These are phyloP conservation scores for Physaria fendleri DNA, from an alignment of 345 rosid genomes.

Conservation along the genomic window DNA sequence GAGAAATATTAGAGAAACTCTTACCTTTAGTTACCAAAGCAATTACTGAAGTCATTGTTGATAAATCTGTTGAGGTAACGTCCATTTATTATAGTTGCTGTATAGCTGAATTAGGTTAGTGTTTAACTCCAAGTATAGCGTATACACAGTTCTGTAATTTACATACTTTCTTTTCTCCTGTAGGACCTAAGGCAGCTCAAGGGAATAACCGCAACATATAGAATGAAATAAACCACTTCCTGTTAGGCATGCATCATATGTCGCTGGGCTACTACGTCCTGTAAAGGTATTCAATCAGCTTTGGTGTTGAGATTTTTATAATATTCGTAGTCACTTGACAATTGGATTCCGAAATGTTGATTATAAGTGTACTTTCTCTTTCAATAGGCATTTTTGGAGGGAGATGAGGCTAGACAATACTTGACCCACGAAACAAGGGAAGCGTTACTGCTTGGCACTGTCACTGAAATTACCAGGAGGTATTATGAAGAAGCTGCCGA, in stretches of 20 bases:
- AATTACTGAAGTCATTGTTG: constrained; percentile 61
- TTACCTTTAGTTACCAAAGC: constrained; percentile 48
- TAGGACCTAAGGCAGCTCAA: constrained; percentile 83
- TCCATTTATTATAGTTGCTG: no score
- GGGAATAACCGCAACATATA: constrained; percentile 85
- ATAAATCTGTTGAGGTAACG: constrained; percentile 86
- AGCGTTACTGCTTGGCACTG: constrained; percentile 18
- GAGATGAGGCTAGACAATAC: constrained; percentile 58
- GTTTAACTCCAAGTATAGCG: not conserved
- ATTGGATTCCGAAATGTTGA: constrained; percentile 10
- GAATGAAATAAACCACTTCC: constrained; percentile 97
- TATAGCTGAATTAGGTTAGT: constrained; percentile 3
- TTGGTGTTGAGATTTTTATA: not conserved
- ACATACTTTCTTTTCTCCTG: constrained; percentile 10
- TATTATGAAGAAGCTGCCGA: constrained; percentile 80
- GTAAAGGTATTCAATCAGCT: constrained; percentile 51
- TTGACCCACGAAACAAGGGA: constrained; percentile 21
- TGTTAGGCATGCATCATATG: constrained; percentile 83
- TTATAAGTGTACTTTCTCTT: not conserved
- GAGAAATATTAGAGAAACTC: constrained; percentile 49
- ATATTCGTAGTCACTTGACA: constrained; percentile 2
- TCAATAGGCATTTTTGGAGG: constrained; percentile 60
- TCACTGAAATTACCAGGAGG: constrained; percentile 62
- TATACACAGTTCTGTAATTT: not conserved
- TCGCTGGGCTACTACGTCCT: constrained; percentile 69